phyloP scores from a whole-genome alignment of 345 rosid species.

The Barbarea vulgaris region DNA sequence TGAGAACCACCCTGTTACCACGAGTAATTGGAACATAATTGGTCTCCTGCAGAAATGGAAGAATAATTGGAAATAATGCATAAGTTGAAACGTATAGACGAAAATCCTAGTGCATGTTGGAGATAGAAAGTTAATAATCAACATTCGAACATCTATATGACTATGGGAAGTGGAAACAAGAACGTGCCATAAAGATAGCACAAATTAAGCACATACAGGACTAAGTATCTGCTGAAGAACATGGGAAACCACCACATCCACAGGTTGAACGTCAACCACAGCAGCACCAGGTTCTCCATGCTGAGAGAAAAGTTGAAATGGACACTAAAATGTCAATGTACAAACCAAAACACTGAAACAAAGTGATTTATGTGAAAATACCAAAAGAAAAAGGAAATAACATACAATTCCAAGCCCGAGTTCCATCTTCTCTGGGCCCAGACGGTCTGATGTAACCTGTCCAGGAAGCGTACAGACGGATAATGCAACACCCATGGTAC shows the following conservation, averaged over 20 bases:
- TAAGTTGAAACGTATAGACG: background rate
- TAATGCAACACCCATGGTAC: slow-evolving; percentile 94
- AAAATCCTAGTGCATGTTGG: background rate
- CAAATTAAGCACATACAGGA: slow-evolving; percentile 53
- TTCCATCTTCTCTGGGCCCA: slow-evolving; percentile 91
- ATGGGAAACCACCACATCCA: slow-evolving; percentile 84
- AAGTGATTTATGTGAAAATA: background rate
- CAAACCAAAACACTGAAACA: slow-evolving; percentile 12
- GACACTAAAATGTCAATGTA: background rate
- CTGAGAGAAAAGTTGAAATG: slow-evolving; percentile 44
- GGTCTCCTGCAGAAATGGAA: slow-evolving; percentile 73
- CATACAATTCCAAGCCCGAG: slow-evolving; percentile 99
- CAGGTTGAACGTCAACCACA: slow-evolving; percentile 84
- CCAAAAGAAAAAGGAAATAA: slow-evolving; percentile 16
- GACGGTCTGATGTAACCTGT: slow-evolving; percentile 81
- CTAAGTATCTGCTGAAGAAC: slow-evolving; percentile 82
- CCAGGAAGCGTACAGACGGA: slow-evolving; percentile 94
- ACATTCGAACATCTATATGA: background rate
- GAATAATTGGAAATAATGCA: background rate
- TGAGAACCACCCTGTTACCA: slow-evolving; percentile 89
- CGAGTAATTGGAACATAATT: slow-evolving; percentile 91
- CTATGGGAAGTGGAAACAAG: slow-evolving; percentile 3
- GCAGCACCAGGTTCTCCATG: slow-evolving; percentile 98
- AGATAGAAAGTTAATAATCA: background rate
- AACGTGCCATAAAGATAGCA: slow-evolving; percentile 6